A percentile compares a stretch with the other conserved stretches of the same genome.
Evolutionary conservation across 768 basidiomycete species (phyloP).

Genomic region (Inosperma sp.): DNA sequence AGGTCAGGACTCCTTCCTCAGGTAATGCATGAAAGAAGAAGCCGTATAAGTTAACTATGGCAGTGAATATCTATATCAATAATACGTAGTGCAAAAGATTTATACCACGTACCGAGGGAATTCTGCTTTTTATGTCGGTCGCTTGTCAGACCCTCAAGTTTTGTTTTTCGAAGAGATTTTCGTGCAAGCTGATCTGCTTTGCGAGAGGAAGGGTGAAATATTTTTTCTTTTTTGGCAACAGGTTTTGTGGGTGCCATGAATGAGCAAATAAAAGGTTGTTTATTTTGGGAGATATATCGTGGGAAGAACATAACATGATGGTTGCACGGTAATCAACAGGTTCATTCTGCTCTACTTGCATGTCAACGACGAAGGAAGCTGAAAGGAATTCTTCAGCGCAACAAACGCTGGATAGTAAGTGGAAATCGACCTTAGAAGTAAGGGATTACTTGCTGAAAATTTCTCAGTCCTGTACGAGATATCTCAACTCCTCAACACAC

Average conservation of each 20-base stretch:
- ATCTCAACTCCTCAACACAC: conserved; percentile 82
- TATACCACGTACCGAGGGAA: conserved; percentile 41
- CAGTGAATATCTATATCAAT: conserved; percentile 9
- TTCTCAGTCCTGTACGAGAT: conserved; percentile 75
- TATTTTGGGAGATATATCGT: conserved; percentile 14
- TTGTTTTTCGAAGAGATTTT: conserved; percentile 62
- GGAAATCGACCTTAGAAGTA: conserved; percentile 23
- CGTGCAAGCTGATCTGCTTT: conserved; percentile 76
- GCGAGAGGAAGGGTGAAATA: conserved; percentile 79
- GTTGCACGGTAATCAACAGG: neutral
- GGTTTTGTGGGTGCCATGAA: conserved; percentile 6
- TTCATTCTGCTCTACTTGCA: neutral
- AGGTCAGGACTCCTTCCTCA: conserved; percentile 48
- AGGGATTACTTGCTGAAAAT: neutral
- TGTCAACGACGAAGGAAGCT: conserved; percentile 50
- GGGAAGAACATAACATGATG: conserved; percentile 19
- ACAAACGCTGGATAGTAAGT: conserved; percentile 62
- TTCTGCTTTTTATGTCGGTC: conserved; percentile 57
- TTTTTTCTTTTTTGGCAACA: conserved; percentile 62
- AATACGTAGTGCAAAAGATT: neutral
- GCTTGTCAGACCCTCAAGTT: conserved; percentile 50
- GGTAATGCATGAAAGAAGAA: conserved; percentile 77
- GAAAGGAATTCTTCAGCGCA: conserved; percentile 61
- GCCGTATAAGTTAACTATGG: conserved; percentile 60
- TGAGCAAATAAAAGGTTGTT: conserved; percentile 8